Evolutionary conservation across 2,329 filamentous ascomycete genomes (phyloP).

Genomic region (Fusarium domesticum): DNA sequence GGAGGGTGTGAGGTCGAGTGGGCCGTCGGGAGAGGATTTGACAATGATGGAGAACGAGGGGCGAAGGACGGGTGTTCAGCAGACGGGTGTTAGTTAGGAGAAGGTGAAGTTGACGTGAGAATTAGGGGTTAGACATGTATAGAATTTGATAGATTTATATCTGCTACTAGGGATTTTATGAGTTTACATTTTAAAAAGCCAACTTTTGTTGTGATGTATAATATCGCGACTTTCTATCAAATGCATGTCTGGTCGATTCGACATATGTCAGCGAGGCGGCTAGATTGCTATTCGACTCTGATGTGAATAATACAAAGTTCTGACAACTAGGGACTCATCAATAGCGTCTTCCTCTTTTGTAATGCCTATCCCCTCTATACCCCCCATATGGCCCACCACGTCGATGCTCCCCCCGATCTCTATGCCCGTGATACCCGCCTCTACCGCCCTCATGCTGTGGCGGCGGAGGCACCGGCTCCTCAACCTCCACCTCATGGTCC

Average conservation of each 20-base stretch:
- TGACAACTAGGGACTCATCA: conserved; percentile 15
- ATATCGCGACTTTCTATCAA: no score
- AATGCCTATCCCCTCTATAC: conserved; percentile 35
- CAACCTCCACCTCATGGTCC: conserved; percentile 74
- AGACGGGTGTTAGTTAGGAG: no score
- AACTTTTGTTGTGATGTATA: no score
- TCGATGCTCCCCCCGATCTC: conserved; percentile 34
- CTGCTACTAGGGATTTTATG: no score
- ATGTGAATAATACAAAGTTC: no score
- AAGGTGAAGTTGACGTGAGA: background rate
- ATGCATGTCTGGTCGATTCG: no score
- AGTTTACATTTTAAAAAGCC: no score
- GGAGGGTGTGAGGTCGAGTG: conserved; percentile 37
- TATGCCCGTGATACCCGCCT: conserved; percentile 32
- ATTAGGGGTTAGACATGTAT: no score
- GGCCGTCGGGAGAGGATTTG: conserved; percentile 37
- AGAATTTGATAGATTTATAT: no score
- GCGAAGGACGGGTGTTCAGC: no score
- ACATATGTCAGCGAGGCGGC: no score
- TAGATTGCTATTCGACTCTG: no score
- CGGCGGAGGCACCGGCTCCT: conserved; percentile 52
- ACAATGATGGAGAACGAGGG: conserved; percentile 10
- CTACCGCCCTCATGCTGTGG: conserved; percentile 26
- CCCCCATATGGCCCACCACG: conserved; percentile 35
- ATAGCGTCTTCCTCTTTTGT: conserved; percentile 34